Evolutionary conservation across 805 yeast species (phyloP), one percentile per base, ranked within the genome.

Genomic region (Zygosaccharomyces gambellarensis): DNA sequence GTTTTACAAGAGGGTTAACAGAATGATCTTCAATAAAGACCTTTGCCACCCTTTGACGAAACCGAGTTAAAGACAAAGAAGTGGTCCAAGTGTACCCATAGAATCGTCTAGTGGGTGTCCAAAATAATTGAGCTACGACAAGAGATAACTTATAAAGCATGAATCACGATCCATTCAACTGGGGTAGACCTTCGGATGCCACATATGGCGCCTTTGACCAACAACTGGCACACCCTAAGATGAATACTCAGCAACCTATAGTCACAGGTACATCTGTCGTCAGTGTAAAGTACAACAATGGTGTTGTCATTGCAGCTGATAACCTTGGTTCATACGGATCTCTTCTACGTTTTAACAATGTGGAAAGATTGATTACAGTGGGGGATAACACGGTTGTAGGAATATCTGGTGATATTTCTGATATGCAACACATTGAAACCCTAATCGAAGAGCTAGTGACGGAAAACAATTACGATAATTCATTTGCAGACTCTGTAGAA

Each of bases 261-360:
- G 88, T 94, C 52, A 94, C 99, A 11, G 98, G 99, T 64, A 88
- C 98, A 0, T 89, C 97, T 31, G 99, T 94, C 21, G 77, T 94
- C 59, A 95, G 94, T 7, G 78, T 92, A 70, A 94, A 90, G 71
- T 94, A 83, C 74, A 75, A 87, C 54, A 86, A 85, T 58, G 99
- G 99, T 36, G 83, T 94, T 41, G 80, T 94, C 34, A 76, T 94
- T 70, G 98, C 99, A 2, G 97, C 99, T 4, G 99, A 94, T 67
- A 87, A 87, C 61, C 71, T 92, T 69, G 96, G 85, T 22, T 85
- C 97, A 0, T 94, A 92, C 66, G 99, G 99, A 0, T 89, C 97
- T 1, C 75, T 94, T 55, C 82, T 95, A 54, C 80, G 97, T 60
- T 87, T 92, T 71, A 84, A 79, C 53, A 82, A 90, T 68, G 77